Conservation (phyloP, 257 asterid species). For the Rehmannia glutinosa region DNA sequence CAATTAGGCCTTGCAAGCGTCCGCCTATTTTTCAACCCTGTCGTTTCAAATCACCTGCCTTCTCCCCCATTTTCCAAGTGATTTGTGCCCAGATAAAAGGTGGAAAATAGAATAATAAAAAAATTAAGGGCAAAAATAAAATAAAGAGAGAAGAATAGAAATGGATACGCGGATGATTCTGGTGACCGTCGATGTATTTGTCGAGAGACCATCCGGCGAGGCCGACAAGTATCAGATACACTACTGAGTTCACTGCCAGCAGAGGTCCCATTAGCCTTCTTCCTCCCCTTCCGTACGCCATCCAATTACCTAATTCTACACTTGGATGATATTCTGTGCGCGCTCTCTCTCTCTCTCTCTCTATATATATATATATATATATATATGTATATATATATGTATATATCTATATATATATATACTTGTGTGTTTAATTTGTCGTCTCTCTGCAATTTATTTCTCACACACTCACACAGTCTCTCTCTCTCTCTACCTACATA, state of each 20-base stretch:
- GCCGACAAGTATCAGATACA: conserved; percentile 47
- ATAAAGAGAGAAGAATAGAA: not conserved
- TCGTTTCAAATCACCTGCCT: no score
- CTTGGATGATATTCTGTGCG: no score
- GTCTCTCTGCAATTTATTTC: no score
- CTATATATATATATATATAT: not conserved
- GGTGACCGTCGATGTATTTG: conserved; percentile 83
- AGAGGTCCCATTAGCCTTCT: conserved; percentile 58
- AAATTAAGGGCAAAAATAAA: not conserved
- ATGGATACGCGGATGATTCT: conserved; percentile 65
- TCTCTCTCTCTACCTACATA: no score
- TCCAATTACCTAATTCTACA: no score
- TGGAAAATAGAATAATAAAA: not conserved
- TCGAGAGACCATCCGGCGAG: conserved; percentile 75
- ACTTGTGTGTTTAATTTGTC: no score
- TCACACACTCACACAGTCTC: no score
- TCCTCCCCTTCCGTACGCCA: conserved; percentile 58
- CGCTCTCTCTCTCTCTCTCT: not conserved
- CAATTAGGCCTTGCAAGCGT: no score
- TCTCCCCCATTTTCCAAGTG: no score
- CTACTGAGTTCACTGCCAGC: conserved; percentile 60
- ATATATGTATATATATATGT: not conserved
- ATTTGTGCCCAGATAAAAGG: no score
- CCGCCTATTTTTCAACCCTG: no score
- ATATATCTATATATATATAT: no score